Evolutionary conservation across 768 basidiomycete genomes (phyloP), one percentile per base, ranked within the genome.

Genomic region (Mycena metata): DNA sequence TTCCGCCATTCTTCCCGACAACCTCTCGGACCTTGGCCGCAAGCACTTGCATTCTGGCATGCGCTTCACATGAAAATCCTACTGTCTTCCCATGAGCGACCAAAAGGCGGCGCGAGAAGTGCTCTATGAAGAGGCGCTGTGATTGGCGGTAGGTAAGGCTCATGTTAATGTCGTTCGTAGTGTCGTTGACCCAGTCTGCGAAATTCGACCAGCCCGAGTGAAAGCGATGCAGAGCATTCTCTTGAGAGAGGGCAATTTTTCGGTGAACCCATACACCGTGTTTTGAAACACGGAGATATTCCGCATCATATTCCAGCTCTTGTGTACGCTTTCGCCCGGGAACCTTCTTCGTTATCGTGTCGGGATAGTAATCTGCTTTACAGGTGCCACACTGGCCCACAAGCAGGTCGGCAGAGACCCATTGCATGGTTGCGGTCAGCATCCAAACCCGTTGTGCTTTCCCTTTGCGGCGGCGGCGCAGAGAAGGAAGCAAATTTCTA

Each of bases 201-300:
- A 76, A 78, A 58, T 76, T 77, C 0, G 76, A 75, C 75, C 76
- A 78, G n/a, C 77, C 76, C n/a, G 72, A 62, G 36, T 76, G 75
- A 51, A 76, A 76, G 0, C 73, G 56, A 13, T 72, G 56, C 26
- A 77, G 26, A 11, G 77, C 75, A 11, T 66, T 62, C 61, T 77
- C 76, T 55, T 78, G 78, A 1, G 69, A 68, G 17, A 71, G 0
- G 0, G 76, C 78, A 47, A 79, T 60, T 24, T 42, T 66, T 17
- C 72, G 42, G 42, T 78, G 71, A 3, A 74, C 70, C 76, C 75
- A 79, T 7, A 78, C 41, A 0, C 75, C 78, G 54, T 55, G 35
- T 59, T 77, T 74, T 1, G 75, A 79, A 15, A 79, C 70, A 17
- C 76, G 70, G 3, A 77, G 42, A 64, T 72, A 78, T 35, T 52